A percentile compares a stretch with the other conserved stretches of the same genome.
phyloP scores from a whole-genome alignment of 495 filamentous ascomycete species.

The Trichocladium antarcticum region DNA sequence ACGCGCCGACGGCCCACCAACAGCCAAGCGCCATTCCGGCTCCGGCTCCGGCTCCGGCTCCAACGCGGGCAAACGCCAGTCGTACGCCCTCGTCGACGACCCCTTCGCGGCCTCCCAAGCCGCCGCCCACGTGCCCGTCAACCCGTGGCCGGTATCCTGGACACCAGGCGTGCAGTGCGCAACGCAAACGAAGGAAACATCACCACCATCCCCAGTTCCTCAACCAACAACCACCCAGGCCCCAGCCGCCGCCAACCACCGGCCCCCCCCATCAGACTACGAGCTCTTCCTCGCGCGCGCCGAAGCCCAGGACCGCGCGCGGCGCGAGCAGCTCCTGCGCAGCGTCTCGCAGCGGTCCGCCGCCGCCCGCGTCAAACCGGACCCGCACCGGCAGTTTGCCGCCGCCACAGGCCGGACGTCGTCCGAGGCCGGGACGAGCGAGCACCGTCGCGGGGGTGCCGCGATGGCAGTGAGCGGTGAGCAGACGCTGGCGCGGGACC shows the following conservation, averaged over 20 bases:
- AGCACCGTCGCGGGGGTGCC: no score
- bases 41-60: no score
- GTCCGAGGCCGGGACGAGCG: not conserved
- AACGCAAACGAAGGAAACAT: not conserved
- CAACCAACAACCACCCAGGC: no score
- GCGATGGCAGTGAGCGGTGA: conserved; percentile 1
- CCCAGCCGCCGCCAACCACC: not conserved
- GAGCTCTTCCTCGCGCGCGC: conserved; percentile 24
- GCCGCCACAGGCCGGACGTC: not conserved
- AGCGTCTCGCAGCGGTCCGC: conserved; percentile 9
- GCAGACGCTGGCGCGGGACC: not conserved
- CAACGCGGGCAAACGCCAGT: not conserved
- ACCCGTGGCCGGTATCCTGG: not conserved
- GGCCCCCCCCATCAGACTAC: conserved; percentile 14
- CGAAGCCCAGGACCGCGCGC: conserved; percentile 18
- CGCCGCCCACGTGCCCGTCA: not conserved
- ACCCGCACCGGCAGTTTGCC: conserved; percentile 18
- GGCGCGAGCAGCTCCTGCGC: conserved; percentile 8
- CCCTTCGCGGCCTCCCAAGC: not conserved
- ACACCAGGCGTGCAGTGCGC: not conserved
- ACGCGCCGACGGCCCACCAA: no score
- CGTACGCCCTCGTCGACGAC: conserved; percentile 2
- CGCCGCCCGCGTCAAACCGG: conserved; percentile 7
- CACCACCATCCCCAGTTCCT: no score
- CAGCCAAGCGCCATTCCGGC: no score